These are phyloP conservation scores for Stereum hirsutum DNA, from an alignment of 1,284 basidiomycete species.

Conservation along the genomic window DNA sequence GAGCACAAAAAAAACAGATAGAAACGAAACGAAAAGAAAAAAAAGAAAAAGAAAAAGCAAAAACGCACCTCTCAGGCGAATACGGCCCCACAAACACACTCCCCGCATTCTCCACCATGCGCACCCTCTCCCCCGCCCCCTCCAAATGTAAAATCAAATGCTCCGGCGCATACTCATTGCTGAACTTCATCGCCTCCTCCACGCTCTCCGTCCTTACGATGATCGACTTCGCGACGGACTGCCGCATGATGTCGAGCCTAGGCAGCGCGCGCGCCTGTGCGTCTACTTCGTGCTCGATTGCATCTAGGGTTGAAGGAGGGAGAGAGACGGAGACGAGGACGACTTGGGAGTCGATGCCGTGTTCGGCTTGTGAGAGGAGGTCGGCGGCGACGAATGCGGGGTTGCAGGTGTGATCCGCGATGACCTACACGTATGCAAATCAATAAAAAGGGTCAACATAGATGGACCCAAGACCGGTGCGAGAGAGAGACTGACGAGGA, in stretches of 20 bases:
- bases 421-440: slow-evolving; percentile 48
- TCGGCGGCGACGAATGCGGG: slow-evolving; percentile 94
- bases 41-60: neutral
- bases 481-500: slow-evolving; percentile 60
- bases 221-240: slow-evolving; percentile 88
- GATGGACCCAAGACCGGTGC: neutral
- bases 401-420: slow-evolving; percentile 83
- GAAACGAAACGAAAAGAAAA: neutral
- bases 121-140: slow-evolving; percentile 59
- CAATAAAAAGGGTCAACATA: neutral
- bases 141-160: slow-evolving; percentile 89
- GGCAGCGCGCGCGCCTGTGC: slow-evolving; percentile 81
- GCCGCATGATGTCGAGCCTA: slow-evolving; percentile 84
- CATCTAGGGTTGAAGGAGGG: slow-evolving; percentile 47
- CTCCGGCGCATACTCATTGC: slow-evolving; percentile 97
- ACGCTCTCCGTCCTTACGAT: slow-evolving; percentile 70
- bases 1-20: slow-evolving; percentile 1
- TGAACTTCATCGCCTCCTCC: slow-evolving; percentile 80
- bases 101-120: slow-evolving; percentile 81
- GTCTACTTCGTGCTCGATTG: slow-evolving; percentile 85
- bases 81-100: slow-evolving; percentile 94
- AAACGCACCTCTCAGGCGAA: slow-evolving; percentile 82
- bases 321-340: slow-evolving; percentile 83
- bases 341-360: slow-evolving; percentile 97
- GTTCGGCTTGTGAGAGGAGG: slow-evolving; percentile 95